Evolutionary conservation across 2,329 filamentous ascomycete species (phyloP), one percentile per base, ranked within the genome.

Genomic region (Pleoardoris graminearum): DNA sequence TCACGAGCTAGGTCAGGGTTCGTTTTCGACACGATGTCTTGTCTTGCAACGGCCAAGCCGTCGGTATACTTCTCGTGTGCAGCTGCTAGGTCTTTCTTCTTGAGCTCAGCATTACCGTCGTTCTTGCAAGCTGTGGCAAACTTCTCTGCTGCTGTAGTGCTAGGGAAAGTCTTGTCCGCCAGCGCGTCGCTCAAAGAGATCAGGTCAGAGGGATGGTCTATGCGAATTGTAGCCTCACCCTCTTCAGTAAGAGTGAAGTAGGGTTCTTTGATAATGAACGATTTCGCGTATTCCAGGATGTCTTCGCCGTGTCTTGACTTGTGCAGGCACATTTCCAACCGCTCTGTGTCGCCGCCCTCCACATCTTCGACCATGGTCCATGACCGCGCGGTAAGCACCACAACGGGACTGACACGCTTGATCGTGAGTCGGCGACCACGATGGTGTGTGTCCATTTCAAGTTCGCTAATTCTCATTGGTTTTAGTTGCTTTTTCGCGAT

Each of bases 181-280:
- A 81, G 73, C 22, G 63, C 53, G 0, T 62, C 53, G 1, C 66
- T 52, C 2, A 80, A 60, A 54, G 71, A 73, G 14, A 77, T 58
- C 16, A 84, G 57, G 51, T 85, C 81, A 21, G 75, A 77, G 16
- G 79, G 63, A 60, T 85, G 82, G 49, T 85, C 82, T 11, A 83
- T 78, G 2, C 80, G 73, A 19, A 85, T 29, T 0, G 68, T 75
- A 59, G 79, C 79, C 1, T 68, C 49, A 0, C 76, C 76, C 19
- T 79, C 65, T 0, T 66, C 65, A 4, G 71, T 71, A 0, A 65
- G 41, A 50, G 79, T 82, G 53, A 83, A 76, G 56, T 77, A 85
- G 0, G 82, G 81, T 48, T 85, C 82, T 53, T 84, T 85, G 23
- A 85, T 47, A 23, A 83, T 59, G 10, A 76, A 70, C 0, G 77